A percentile compares a stretch with the other conserved stretches of the same genome.
phyloP scores from a whole-genome alignment of 2,329 filamentous ascomycete genomes.

The Cladorrhinum sp. region DNA sequence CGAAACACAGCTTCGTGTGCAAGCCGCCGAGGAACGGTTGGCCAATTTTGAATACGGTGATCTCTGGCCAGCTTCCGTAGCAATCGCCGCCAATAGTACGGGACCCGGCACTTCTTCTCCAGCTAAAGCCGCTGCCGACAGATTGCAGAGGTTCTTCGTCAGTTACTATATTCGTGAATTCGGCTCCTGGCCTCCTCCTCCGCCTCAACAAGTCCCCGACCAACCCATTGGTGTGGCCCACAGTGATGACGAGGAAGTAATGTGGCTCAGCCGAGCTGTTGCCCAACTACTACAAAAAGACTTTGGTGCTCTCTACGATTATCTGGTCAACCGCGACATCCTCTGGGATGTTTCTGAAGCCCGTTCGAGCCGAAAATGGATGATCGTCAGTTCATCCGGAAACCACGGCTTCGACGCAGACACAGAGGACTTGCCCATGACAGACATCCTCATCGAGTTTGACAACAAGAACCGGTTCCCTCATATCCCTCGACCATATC shows the following conservation, averaged over 20 bases:
- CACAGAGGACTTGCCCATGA: conserved; percentile 56
- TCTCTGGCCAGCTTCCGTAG: conserved; percentile 51
- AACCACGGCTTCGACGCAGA: conserved; percentile 50
- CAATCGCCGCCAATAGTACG: conserved; percentile 28
- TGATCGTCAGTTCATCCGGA: conserved; percentile 51
- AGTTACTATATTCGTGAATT: conserved; percentile 55
- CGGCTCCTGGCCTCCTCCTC: conserved; percentile 59
- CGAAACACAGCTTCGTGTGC: conserved; percentile 59
- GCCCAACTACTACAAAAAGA: conserved; percentile 59
- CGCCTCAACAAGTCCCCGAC: conserved; percentile 18
- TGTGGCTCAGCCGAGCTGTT: conserved; percentile 61
- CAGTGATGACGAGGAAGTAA: conserved; percentile 39
- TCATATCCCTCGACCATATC: conserved; percentile 66
- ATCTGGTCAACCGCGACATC: conserved; percentile 65
- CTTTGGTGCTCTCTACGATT: conserved; percentile 68
- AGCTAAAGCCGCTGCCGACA: conserved; percentile 54
- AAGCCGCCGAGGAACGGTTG: conserved; percentile 61
- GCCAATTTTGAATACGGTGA: conserved; percentile 58
- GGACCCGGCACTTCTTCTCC: conserved; percentile 34
- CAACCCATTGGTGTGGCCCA: conserved; percentile 17
- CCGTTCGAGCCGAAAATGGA: conserved; percentile 61
- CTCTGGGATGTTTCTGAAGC: conserved; percentile 63
- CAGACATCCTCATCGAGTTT: conserved; percentile 63
- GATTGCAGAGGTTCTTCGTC: conserved; percentile 59
- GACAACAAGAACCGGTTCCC: conserved; percentile 62